Evolutionary conservation across 148 eudicot genomes (phyloP).

Genomic region (Linanthus parryae): DNA sequence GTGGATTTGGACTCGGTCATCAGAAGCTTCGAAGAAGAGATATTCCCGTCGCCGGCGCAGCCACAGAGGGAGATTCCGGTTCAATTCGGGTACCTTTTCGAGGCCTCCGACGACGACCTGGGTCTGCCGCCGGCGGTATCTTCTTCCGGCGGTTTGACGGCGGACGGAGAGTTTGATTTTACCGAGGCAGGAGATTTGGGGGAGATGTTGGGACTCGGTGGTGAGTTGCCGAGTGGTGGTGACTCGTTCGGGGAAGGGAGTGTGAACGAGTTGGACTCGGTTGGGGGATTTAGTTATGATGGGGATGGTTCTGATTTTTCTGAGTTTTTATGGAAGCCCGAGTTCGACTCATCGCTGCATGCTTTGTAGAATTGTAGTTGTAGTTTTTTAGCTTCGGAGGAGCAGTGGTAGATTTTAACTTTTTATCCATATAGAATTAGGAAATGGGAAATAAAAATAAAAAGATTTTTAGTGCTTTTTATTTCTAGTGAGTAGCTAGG

Average conservation of each 20-base stretch:
- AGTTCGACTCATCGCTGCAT: slow-evolving; percentile 5
- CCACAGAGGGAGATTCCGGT: slow-evolving; percentile 8
- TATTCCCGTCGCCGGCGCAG: slow-evolving; percentile 8
- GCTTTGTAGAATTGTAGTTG: slow-evolving; percentile 5
- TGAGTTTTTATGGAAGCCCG: slow-evolving; percentile 5
- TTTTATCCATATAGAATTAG: too few species aligned
- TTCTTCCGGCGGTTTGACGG: background rate
- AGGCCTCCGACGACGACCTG: slow-evolving; percentile 44
- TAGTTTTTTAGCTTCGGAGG: too few species aligned
- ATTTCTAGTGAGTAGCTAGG: background rate
- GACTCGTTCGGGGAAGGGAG: slow-evolving; percentile 16
- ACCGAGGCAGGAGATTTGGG: background rate
- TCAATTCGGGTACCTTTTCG: slow-evolving; percentile 38
- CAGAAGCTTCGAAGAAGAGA: slow-evolving; percentile 34
- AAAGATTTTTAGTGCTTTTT: too few species aligned
- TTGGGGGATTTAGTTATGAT: slow-evolving; percentile 12
- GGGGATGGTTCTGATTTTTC: slow-evolving; percentile 9
- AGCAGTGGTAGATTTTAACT: too few species aligned
- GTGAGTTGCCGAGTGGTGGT: slow-evolving; percentile 8
- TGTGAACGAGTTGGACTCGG: slow-evolving; percentile 6
- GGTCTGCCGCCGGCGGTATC: slow-evolving; percentile 32
- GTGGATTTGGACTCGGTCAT: slow-evolving; percentile 37
- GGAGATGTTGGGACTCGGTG: slow-evolving; percentile 10
- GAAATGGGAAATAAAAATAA: too few species aligned
- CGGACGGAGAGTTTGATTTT: background rate